Evolutionary conservation across 306 rosid genomes (phyloP), one percentile per base, ranked within the genome.

Genomic region (Sindora glabra): DNA sequence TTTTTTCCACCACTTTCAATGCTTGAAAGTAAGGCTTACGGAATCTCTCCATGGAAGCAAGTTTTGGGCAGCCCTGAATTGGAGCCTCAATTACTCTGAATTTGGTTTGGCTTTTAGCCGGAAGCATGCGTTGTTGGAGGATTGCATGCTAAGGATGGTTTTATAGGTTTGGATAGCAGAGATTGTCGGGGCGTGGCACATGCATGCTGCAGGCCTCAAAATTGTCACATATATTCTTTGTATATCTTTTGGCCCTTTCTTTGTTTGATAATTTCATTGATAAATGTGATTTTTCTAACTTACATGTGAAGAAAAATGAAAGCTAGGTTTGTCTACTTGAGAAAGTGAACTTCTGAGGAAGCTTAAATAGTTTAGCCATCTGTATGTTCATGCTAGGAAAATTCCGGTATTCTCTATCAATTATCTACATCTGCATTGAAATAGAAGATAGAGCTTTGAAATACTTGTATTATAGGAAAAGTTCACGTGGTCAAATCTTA

Each of bases 171-270:
- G n/a, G 39, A 55, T 56, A 13, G 68, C 70, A 44, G 58, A 63
- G 63, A 41, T 56, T 36, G 61, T 52, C 42, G 60, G 44, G 56
- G n/a, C n/a, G n/a, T n/a, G 51, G 29, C 53, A 59, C 69, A 1
- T 29, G 34, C 34, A 67, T 69, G 56, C 70, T 60, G 65, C 73
- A 60, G 26, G 51, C 70, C 71, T 64, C 38, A 52, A 42, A 67
- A 61, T 52, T 68, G 75, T 70, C 73, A 42, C 69, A 54, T 51
- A 54, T 51, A 64, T 63, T 77, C 81, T 77, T 67, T 83, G 88
- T 74, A 83, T 83, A 81, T 80, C 44, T 68, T n/a, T 65, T 77
- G 62, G 73, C 38, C 42, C 62, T 50, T 73, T 75, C 37, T 65
- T 75, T 59, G 73, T 72, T 80, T 79, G 64, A 67, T 74, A 67